Conservation (phyloP, 208 protist species). For the Crithidia bombi region DNA sequence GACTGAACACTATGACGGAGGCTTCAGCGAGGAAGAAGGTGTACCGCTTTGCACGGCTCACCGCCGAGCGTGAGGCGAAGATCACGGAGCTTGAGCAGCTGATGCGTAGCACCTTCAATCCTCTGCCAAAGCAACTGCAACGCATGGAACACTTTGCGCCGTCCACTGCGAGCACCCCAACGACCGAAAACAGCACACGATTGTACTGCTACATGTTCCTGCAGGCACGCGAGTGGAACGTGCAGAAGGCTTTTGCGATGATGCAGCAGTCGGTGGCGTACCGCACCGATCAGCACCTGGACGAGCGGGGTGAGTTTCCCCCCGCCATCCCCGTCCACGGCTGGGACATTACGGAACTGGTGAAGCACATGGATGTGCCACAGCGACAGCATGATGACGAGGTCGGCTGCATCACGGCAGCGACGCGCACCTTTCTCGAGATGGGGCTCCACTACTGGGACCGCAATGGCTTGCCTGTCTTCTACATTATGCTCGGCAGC, state of each 20-base stretch:
- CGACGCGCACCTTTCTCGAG: slow-evolving; percentile 26
- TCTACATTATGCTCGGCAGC: slow-evolving; percentile 46
- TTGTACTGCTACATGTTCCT: slow-evolving; percentile 57
- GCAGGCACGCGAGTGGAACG: slow-evolving; percentile 47
- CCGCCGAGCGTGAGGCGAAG: slow-evolving; percentile 18
- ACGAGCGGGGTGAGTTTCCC: slow-evolving; percentile 45
- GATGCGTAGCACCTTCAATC: slow-evolving; percentile 29
- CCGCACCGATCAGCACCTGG: slow-evolving; percentile 39
- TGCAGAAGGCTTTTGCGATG: slow-evolving; percentile 60
- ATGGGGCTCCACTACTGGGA: slow-evolving; percentile 55
- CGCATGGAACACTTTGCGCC: slow-evolving; percentile 15
- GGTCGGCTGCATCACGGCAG: slow-evolving; percentile 25
- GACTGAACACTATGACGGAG: slow-evolving; percentile 9
- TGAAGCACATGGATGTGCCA: background rate
- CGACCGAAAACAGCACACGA: slow-evolving; percentile 36
- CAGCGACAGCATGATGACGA: background rate
- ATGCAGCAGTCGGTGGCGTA: slow-evolving; percentile 33
- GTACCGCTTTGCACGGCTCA: slow-evolving; percentile 12
- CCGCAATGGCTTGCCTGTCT: slow-evolving; percentile 41
- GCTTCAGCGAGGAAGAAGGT: slow-evolving; percentile 8
- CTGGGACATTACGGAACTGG: slow-evolving; percentile 28
- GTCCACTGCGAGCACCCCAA: slow-evolving; percentile 18
- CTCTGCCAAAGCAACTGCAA: slow-evolving; percentile 25
- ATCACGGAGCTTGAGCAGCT: slow-evolving; percentile 40
- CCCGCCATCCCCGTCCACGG: slow-evolving; percentile 46